Base-by-base conservation (phyloP, 2,329 filamentous ascomycete genomes). In the Davidsoniella australis region DNA sequence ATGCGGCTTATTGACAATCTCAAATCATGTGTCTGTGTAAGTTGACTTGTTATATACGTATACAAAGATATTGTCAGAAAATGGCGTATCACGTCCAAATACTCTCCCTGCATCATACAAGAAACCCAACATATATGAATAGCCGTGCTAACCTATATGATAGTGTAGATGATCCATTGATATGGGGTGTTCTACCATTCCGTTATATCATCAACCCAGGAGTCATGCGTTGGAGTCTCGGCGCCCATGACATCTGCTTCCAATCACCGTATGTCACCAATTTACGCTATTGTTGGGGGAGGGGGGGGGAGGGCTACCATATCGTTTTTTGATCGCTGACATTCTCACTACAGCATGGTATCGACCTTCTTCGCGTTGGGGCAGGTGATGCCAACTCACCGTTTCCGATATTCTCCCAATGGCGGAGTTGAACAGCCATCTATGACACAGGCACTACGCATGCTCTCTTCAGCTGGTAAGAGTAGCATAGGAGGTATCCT, bases 161-260 rank as follows among this genome's bases (percentile, higher is more conserved):
- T 62, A 95, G 89, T 52, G 68, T 96, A 57, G 91, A 98, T 65
- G 91, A 98, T 66, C 91, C 91, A 23, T 66, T 96, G 52, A 79
- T 95, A 57, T 98, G 89, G 89, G 91, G 89, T 16, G 76, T 86
- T 36, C 68, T 98, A 3, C 91, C 91, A 1, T 63, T 85, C 42
- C 72, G 74, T 45, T 85, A 91, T 60, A 68, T 76, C 55, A 78
- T 83, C 58, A 76, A 80, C 52, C 76, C 83, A 17, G 70, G 73
- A 50, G 91, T 88, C 60, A 72, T 87, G 59, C 78, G 91, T 62
- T 96, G 88, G 86, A 78, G 81, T 8, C 73, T 98, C 49, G 91
- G 85, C 20, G 93, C 87, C 58, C 85, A 95, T 62, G 91, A 98
- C 63, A 88, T 98, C 53, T 95, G 88, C 66, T 98, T 93, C 64